Evolutionary conservation across 305 asterid species (phyloP), one percentile per base, ranked within the genome.

Genomic region (Fraxinus sp.): DNA sequence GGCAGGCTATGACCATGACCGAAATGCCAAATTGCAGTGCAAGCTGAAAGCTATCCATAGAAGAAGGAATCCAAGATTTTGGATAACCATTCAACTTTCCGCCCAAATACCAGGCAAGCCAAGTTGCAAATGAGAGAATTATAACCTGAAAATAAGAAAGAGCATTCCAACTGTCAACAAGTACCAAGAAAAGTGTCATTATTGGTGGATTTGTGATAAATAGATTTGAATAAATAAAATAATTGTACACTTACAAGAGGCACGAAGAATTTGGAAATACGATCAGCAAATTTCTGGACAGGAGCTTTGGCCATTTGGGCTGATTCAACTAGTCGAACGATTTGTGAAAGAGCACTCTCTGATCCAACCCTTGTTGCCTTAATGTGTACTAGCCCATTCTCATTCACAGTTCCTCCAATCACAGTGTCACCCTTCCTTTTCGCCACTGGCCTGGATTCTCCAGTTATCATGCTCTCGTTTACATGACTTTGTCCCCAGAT

Each of bases 261-360:
- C 28, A 93, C 97, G 32, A 93, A 93, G 87, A 86, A 93, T 77
- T 91, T 91, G 77, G 97, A 92, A 79, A 93, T 90, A 7, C 91
- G 95, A 83, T 93, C 97, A 55, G 97, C 97, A 70, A 91, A 87
- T 83, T 92, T 92, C 77, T 93, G 97, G 70, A 89, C 94, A 0
- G 97, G 97, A 86, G 97, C 97, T 89, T 92, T 92, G 36, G 97
- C 97, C 97, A 92, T 89, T 85, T 93, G 97, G 62, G 97, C 97
- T 7, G 95, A 92, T 84, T 92, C 97, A 73, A 93, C 97, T 3
- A 92, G 90, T 32, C 91, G 85, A 86, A 93, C 97, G 75, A 93
- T 93, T 86, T 92, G 97, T 78, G 97, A 91, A 74, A 93, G 92
- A 26, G 95, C 93, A 66, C 92, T 93, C 87, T 92, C 98, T 13